Evolutionary conservation across 139 green algal genomes (phyloP), one percentile per base, ranked within the genome.

Genomic region (Protoeuglena noctilucae): DNA sequence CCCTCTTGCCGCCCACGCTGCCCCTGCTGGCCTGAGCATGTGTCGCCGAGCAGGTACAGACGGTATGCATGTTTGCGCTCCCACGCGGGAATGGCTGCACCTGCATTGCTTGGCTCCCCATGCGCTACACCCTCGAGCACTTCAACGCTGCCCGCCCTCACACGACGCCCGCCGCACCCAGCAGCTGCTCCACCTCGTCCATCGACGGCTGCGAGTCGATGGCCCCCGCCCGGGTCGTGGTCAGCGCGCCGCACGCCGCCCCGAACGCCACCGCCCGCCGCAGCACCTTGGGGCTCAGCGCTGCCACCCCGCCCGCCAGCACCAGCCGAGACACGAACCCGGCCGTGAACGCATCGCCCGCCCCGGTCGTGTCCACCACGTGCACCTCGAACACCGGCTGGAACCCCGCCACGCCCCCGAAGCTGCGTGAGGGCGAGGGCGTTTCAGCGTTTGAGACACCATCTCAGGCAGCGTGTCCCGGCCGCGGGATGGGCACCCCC

Each of bases 261-360:
- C 54, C 68, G 70, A 80, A 80, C 48, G 79, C 65, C 18, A 93
- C 78, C 14, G 78, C 73, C 27, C 64, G 46, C 19, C 71, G 51
- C 9, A 88, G 45, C 25, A 62, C 52, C 0, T 48, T 28, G 0
- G 74, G 62, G 48, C 83, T 65, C 34, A 93, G 55, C 6, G 60
- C 58, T 9, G 77, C 58, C 19, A 93, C 51, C 1, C 78, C 74
- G 18, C 81, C 81, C 25, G 68, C 64, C 61, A 80, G 60, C 17
- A 9, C 12, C 16, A 24, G 26, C 22, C 40, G 30, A 4, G 41
- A 75, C 2, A 87, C 31, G 51, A 91, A 86, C 26, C 81, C 81
- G 4, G 72, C 73, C 28, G 86, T 81, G 76, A 91, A 95, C 17
- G 81, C 81, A 46, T 95, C 86, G 1, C 84, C 86, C 14, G 84